Evolutionary conservation across 2,329 filamentous ascomycete genomes (phyloP), one percentile per base, ranked within the genome.

Genomic region (Talaromyces sp.): DNA sequence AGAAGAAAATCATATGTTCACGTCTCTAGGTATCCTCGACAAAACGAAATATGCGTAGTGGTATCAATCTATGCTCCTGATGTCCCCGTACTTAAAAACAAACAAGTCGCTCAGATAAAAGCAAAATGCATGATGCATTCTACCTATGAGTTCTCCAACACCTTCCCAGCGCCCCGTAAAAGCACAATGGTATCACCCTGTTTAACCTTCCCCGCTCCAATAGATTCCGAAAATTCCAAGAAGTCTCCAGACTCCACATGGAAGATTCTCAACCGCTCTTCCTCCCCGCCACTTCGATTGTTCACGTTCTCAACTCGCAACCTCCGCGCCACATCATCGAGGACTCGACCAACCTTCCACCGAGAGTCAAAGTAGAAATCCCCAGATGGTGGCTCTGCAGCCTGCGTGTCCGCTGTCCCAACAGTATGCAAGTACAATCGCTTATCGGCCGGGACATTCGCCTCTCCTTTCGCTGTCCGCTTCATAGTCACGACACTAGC

Each of bases 161-260:
- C 84, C n/a, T 87, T 84, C 1, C 91, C 91, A 47, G 97, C 87
- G 0, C 94, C 94, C 56, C 94, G 81, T 48, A 99, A 66, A 65
- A 99, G 70, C 20, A 97, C 91, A 58, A 99, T 85, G 10, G 91
- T 97, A 69, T 99, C 93, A 1, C 94, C 94, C 61, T 84, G 92
- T 59, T 84, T 84, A 53, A 95, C 78, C 24, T 66, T 69, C 13
- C 80, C 81, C 47, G 80, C 81, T 47, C 91, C 91, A 50, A 96
- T 79, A 77, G 93, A 92, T 73, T 97, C 92, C 20, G 83, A 86
- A 66, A 95, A 99, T 55, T 94, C 92, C 58, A 99, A 73, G 57
- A 99, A 72, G 52, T 91, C 79, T 0, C 94, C 94, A 0, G 88
- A 90, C 69, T 99, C 92, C 0, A 99, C 90, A 70, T 97, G 92